phyloP scores from a whole-genome alignment of 495 filamentous ascomycete species.

The Penicillium chermesinum region DNA sequence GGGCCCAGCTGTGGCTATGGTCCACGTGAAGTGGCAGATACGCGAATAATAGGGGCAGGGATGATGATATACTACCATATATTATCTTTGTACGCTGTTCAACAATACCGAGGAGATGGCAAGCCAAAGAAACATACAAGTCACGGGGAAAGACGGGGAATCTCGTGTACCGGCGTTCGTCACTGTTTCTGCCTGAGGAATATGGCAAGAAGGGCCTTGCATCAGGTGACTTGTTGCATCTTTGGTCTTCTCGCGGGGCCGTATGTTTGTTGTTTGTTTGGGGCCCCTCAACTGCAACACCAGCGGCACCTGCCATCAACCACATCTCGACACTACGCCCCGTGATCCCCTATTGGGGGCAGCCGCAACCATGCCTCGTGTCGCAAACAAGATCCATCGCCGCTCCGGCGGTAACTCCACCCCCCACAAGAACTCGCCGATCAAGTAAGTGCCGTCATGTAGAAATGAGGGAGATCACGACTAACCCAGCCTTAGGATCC shows the following conservation, averaged over 20 bases:
- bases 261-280: constrained; percentile 39
- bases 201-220: not conserved
- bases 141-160: too few species aligned
- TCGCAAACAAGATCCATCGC: constrained; percentile 52
- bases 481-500: constrained; percentile 52
- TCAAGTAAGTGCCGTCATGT: constrained; percentile 52
- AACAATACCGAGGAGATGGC: too few species aligned
- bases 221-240: constrained; percentile 18
- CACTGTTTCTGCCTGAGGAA: constrained; percentile 1
- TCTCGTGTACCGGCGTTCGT: too few species aligned
- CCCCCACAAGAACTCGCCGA: constrained; percentile 57
- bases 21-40: too few species aligned
- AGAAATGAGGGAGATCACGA: not conserved
- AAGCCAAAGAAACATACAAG: too few species aligned
- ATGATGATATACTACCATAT: too few species aligned
- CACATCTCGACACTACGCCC: constrained; percentile 6
- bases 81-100: too few species aligned
- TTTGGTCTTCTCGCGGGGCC: constrained; percentile 10
- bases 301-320: constrained; percentile 7
- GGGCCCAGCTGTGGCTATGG: not conserved
- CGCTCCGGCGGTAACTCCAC: constrained; percentile 50
- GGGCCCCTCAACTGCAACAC: constrained; percentile 14
- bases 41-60: too few species aligned
- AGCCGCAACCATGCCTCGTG: constrained; percentile 63
- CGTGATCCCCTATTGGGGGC: constrained; percentile 25